Evolutionary conservation across 2,329 filamentous ascomycete genomes (phyloP), one percentile per base, ranked within the genome.

Genomic region (Mycocentrospora acerina): DNA sequence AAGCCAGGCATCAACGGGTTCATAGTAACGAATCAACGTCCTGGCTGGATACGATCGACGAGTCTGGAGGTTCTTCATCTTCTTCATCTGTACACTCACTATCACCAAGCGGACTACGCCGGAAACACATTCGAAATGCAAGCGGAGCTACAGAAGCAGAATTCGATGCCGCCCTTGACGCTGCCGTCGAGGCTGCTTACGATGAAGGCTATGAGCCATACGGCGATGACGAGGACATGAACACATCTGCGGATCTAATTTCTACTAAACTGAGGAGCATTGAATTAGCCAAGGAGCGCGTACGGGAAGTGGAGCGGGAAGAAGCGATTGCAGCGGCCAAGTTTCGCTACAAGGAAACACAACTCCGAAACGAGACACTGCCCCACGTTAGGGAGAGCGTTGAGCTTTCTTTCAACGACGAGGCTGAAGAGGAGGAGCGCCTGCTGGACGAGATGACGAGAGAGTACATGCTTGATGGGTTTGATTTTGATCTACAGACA

Each of bases 111-210:
- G 70, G 84, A 42, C 78, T 82, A 29, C 77, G 81, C 45, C 78
- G 85, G 48, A 88, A 85, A 57, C 84, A 86, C 49, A 79, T 88
- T 36, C 81, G 85, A 32, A 76, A 75, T 24, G 63, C 77, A 3
- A 91, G 86, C 48, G 83, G 82, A 29, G 82, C 79, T 19, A 93
- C 88, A 0, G 88, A 95, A 63, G 85, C 88, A 6, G 90, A 95
- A 60, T 95, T 97, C 51, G 90, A 96, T 67, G 90, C 89, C 7
- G 93, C 93, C 4, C 76, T 97, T 29, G 91, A 97, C 69, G 91
- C 90, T 16, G 93, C 93, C 11, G 90, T 97, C 7, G 93, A 97
- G 67, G 91, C 91, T 34, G 93, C 91, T 4, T 98, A 97, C 64
- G 86, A 95, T 62, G 90, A 96, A 47, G 88, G 88, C 1, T 87